Conservation (phyloP, 2,329 filamentous ascomycete species). For the Penicillium sp. region DNA sequence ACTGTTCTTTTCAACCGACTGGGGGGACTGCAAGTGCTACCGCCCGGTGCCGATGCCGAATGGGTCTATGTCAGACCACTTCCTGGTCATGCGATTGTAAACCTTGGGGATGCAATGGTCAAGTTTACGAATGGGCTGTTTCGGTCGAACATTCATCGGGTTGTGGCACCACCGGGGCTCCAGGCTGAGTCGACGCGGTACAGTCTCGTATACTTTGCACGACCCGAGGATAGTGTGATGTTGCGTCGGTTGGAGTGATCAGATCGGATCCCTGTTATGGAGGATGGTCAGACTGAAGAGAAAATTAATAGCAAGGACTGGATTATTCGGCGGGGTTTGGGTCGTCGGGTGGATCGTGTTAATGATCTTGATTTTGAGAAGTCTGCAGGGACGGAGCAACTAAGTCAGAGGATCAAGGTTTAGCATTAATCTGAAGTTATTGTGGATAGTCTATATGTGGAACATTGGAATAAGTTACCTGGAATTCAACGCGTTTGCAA, state of each 20-base stretch:
- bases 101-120: conserved; percentile 47
- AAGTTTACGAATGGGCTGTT: conserved; percentile 47
- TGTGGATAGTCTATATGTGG: not conserved
- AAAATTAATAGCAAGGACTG: conserved; percentile 44
- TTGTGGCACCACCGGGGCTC: conserved; percentile 50
- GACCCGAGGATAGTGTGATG: conserved; percentile 52
- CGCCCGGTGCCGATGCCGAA: conserved; percentile 41
- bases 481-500: not conserved
- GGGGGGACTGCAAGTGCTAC: conserved; percentile 55
- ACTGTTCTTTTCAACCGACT: conserved; percentile 59
- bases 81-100: conserved; percentile 48
- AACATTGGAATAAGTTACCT: not conserved
- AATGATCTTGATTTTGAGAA: conserved; percentile 35
- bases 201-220: conserved; percentile 56
- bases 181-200: conserved; percentile 49
- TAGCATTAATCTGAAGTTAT: conserved; percentile 5
- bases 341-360: conserved; percentile 31
- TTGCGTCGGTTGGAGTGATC: conserved; percentile 43
- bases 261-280: conserved; percentile 34
- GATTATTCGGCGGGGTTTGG: conserved; percentile 43
- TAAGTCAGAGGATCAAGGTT: conserved; percentile 34
- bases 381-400: conserved; percentile 35
- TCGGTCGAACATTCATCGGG: conserved; percentile 49
- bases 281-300: conserved; percentile 34
- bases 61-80: conserved; percentile 58